Conservation (phyloP, 2,329 filamentous ascomycete species). For the Cladosporium sp. region DNA sequence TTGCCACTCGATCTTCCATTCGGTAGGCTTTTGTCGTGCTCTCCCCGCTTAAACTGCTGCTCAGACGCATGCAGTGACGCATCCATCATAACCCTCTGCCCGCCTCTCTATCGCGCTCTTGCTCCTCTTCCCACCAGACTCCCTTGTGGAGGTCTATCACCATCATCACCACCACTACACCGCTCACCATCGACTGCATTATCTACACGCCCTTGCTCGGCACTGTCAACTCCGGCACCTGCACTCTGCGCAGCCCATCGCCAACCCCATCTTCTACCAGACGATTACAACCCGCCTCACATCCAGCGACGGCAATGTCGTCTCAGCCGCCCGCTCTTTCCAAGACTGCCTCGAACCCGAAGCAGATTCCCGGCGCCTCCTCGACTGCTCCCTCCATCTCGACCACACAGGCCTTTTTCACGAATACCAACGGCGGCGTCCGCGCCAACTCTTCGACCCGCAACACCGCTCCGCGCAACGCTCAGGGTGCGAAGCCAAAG, state of each 20-base stretch:
- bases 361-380: constrained; percentile 34
- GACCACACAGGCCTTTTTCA: constrained; percentile 45
- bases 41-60: not conserved
- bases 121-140: constrained; percentile 21
- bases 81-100: constrained; percentile 4
- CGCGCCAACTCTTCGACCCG: constrained; percentile 35
- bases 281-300: not conserved
- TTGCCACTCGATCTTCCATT: constrained; percentile 7
- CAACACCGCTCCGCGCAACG: constrained; percentile 64
- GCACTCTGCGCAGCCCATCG: constrained; percentile 7
- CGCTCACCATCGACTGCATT: not conserved
- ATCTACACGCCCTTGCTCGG: constrained; percentile 16
- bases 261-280: constrained; percentile 2
- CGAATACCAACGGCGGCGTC: constrained; percentile 46
- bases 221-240: constrained; percentile 19
- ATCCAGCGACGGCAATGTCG: constrained; percentile 38
- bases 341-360: constrained; percentile 36
- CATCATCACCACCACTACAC: not conserved
- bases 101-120: constrained; percentile 5
- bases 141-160: constrained; percentile 21
- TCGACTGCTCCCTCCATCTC: constrained; percentile 43
- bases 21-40: constrained; percentile 4
- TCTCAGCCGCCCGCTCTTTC: constrained; percentile 41
- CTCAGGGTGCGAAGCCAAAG: constrained; percentile 74
- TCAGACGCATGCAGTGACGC: not conserved